These are phyloP conservation scores for Paecilomyces niveus DNA, from an alignment of 2,329 filamentous ascomycete genomes.

Conservation along the genomic window DNA sequence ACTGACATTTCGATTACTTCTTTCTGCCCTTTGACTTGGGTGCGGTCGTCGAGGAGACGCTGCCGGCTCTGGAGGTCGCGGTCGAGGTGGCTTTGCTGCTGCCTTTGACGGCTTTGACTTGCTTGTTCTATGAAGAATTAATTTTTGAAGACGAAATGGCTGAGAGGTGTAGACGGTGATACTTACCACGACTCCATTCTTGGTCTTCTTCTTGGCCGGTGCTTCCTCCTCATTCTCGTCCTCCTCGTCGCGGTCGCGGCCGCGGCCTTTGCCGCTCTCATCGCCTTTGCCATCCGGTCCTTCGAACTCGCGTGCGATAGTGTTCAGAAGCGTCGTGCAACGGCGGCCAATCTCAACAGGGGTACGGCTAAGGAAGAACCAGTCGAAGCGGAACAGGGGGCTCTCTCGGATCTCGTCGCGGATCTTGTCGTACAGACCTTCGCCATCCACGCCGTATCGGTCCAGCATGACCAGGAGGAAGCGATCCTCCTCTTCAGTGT, in stretches of 20 bases:
- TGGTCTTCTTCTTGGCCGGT: slow-evolving; percentile 91
- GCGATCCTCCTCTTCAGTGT: slow-evolving; percentile 95
- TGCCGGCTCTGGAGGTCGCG: slow-evolving; percentile 75
- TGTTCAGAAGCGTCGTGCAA: slow-evolving; percentile 89
- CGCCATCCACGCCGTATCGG: slow-evolving; percentile 83
- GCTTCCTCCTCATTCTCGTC: slow-evolving; percentile 70
- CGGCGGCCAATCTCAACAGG: slow-evolving; percentile 86
- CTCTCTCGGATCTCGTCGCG: slow-evolving; percentile 95
- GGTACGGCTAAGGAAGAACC: slow-evolving; percentile 96
- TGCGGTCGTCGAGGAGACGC: slow-evolving; percentile 67
- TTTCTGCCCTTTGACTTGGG: slow-evolving; percentile 44
- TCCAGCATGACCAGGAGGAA: slow-evolving; percentile 92
- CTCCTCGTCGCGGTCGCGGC: slow-evolving; percentile 61
- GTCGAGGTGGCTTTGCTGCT: slow-evolving; percentile 69
- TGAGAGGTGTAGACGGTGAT: not conserved
- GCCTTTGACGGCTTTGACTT: slow-evolving; percentile 76
- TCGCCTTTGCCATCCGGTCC: slow-evolving; percentile 47
- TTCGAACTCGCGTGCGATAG: slow-evolving; percentile 92
- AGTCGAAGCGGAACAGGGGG: slow-evolving; percentile 94
- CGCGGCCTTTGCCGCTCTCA: slow-evolving; percentile 60
- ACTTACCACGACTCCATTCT: slow-evolving; percentile 79
- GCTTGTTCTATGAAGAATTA: slow-evolving; percentile 68
- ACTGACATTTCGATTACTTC: slow-evolving; percentile 29
- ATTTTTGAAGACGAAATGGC: slow-evolving; percentile 1
- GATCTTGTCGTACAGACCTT: slow-evolving; percentile 85